Evolutionary conservation across 2,329 filamentous ascomycete species (phyloP).

Genomic region (Emmonsiellopsis sp.): DNA sequence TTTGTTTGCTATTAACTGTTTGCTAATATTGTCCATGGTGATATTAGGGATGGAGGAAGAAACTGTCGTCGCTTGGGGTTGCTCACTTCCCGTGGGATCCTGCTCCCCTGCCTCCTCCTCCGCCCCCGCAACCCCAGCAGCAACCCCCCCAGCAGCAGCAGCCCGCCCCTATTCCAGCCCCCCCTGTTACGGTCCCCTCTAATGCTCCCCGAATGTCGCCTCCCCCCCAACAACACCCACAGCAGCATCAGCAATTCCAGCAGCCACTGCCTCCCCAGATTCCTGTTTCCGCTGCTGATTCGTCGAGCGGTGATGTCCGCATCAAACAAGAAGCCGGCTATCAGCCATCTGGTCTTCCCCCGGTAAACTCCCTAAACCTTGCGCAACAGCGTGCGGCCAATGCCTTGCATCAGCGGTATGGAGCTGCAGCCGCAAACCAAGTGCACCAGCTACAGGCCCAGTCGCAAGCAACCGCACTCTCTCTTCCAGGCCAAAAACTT

Average conservation of each 20-base stretch:
- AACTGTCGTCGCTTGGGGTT: slow-evolving; percentile 73
- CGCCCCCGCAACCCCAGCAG: slow-evolving; percentile 29
- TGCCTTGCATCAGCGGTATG: slow-evolving; percentile 42
- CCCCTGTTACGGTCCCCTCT: slow-evolving; percentile 32
- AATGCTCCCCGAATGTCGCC: slow-evolving; percentile 33
- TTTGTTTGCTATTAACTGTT: not conserved
- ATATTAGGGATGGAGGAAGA: slow-evolving; percentile 81
- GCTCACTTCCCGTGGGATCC: slow-evolving; percentile 95
- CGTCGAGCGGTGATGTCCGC: slow-evolving; percentile 22
- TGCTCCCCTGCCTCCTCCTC: slow-evolving; percentile 53
- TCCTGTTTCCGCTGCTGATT: slow-evolving; percentile 10
- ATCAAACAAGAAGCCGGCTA: slow-evolving; percentile 47
- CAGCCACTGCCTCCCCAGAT: slow-evolving; percentile 20
- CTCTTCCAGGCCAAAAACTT: slow-evolving; percentile 21
- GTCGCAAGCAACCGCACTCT: slow-evolving; percentile 24
- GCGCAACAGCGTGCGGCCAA: slow-evolving; percentile 48
- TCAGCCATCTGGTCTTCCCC: slow-evolving; percentile 27
- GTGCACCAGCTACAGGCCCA: slow-evolving; percentile 37
- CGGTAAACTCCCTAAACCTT: slow-evolving; percentile 10
- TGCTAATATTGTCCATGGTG: not conserved
- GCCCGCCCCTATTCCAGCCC: slow-evolving; percentile 30
- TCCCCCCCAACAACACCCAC: slow-evolving; percentile 20
- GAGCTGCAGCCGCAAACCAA: slow-evolving; percentile 33
- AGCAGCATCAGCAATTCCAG: slow-evolving; percentile 20
- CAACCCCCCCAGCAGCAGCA: slow-evolving; percentile 25